Conservation (phyloP, 2,329 filamentous ascomycete genomes). For the Pseudogymnoascus verrucosus region DNA sequence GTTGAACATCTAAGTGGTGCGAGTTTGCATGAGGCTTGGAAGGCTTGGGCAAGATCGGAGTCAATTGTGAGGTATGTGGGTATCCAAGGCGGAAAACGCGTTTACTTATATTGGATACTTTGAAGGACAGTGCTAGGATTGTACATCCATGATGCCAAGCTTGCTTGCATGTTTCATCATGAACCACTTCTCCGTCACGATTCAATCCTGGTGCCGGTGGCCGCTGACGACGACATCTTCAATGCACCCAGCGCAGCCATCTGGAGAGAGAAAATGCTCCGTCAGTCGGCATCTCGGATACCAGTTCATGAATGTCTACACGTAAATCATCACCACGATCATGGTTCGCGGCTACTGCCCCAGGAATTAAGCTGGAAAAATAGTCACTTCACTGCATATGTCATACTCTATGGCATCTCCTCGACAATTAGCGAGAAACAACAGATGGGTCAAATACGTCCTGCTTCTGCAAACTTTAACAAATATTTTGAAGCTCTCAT, state of each 20-base stretch:
- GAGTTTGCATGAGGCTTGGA: constrained; percentile 13
- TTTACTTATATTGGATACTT: not conserved
- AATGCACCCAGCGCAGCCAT: constrained; percentile 11
- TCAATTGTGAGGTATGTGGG: constrained; percentile 12
- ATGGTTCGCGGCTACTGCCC: not conserved
- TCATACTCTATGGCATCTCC: constrained; percentile 8
- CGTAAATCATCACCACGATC: not conserved
- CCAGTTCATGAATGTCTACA: not conserved
- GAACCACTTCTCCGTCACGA: constrained; percentile 13
- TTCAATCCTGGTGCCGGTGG: not conserved
- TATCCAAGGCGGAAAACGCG: no score
- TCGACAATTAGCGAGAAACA: constrained; percentile 6
- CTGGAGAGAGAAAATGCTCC: constrained; percentile 8
- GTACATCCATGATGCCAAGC: constrained; percentile 43
- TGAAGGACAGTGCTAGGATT: constrained; percentile 36
- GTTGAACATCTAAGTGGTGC: not conserved
- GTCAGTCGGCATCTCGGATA: not conserved
- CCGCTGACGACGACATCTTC: constrained; percentile 13
- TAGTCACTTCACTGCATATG: constrained; percentile 11
- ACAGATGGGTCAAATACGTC: constrained; percentile 5
- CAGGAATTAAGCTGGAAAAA: constrained; percentile 8
- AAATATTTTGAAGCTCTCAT: constrained; percentile 7
- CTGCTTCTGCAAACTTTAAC: constrained; percentile 3
- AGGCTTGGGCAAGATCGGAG: constrained; percentile 13
- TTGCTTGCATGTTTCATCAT: constrained; percentile 13